phyloP scores from a whole-genome alignment of 495 filamentous ascomycete species.

The Xylaria cubensis region DNA sequence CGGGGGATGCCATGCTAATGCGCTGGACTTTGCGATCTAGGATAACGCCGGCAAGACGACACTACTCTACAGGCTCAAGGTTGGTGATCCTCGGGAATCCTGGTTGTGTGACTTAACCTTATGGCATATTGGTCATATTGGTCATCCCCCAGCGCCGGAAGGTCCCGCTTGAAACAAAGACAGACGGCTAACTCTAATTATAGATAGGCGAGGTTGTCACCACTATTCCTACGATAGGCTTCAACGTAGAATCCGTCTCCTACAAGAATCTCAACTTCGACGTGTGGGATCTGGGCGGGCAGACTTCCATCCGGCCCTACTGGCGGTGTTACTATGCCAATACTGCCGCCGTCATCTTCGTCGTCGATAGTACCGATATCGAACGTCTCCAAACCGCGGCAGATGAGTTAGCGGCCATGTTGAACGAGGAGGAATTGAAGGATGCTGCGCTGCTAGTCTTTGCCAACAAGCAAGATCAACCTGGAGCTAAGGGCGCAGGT shows the following conservation, averaged over 20 bases:
- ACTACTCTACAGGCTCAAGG: slow-evolving; percentile 93
- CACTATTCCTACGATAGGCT: slow-evolving; percentile 98
- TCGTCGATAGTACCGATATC: slow-evolving; percentile 97
- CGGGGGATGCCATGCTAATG: not conserved
- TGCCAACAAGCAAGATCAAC: slow-evolving; percentile 99
- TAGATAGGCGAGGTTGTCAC: slow-evolving; percentile 98
- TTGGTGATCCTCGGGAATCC: slow-evolving; percentile 45
- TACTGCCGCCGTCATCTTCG: slow-evolving; percentile 98
- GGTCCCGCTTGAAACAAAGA: not conserved
- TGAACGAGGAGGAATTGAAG: slow-evolving; percentile 93
- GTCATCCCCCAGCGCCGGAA: not conserved
- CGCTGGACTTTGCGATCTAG: slow-evolving; percentile 53
- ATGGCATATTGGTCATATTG: slow-evolving; percentile 3
- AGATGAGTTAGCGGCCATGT: slow-evolving; percentile 92
- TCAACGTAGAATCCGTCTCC: slow-evolving; percentile 97
- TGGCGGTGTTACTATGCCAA: slow-evolving; percentile 99
- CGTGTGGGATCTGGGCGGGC: slow-evolving; percentile 97
- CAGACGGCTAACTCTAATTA: slow-evolving; percentile 23
- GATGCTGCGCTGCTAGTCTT: slow-evolving; percentile 94
- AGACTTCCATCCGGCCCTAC: slow-evolving; percentile 96
- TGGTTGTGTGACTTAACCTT: not conserved
- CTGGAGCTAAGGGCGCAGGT: slow-evolving; percentile 93
- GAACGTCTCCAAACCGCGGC: slow-evolving; percentile 89
- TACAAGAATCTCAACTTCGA: slow-evolving; percentile 98
- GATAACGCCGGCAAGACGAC: slow-evolving; percentile 99